Conservation (phyloP, 2,329 filamentous ascomycete species). For the Whalleya microplaca region DNA sequence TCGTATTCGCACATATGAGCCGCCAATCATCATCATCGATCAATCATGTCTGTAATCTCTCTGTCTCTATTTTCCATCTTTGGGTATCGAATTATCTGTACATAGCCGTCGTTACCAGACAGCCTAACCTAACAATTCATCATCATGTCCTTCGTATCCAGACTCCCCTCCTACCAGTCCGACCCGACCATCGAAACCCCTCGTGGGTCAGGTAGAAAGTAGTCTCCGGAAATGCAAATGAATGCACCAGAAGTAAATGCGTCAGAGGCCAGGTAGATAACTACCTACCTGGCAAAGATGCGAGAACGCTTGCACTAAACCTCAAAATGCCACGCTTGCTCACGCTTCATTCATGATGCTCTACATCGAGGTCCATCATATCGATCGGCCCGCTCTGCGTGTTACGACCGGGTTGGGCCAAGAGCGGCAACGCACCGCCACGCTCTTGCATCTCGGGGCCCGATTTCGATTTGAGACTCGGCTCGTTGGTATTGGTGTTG, state of each 20-base stretch:
- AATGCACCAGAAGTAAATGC: too few relatives aligned
- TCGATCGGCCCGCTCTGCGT: constrained; percentile 29
- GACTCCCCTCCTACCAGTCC: too few relatives aligned
- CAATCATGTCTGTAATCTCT: too few relatives aligned
- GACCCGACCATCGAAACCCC: too few relatives aligned
- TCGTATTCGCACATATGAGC: too few relatives aligned
- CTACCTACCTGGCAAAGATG: too few relatives aligned
- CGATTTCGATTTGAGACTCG: constrained; percentile 29
- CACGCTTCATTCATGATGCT: constrained; percentile 18
- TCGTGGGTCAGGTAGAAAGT: too few relatives aligned
- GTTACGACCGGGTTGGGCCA: constrained; percentile 26
- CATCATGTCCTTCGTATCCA: background rate
- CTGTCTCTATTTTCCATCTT: background rate
- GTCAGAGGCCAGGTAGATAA: too few relatives aligned
- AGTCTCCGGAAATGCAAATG: too few relatives aligned
- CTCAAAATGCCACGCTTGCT: background rate
- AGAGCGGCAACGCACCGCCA: constrained; percentile 31
- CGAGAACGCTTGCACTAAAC: too few relatives aligned
- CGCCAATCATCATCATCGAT: too few relatives aligned
- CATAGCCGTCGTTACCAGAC: background rate
- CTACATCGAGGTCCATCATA: constrained; percentile 41
- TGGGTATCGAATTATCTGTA: background rate
- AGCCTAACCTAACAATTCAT: too few relatives aligned
- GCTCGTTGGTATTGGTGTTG: background rate
- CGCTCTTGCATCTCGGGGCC: constrained; percentile 54